Evolutionary conservation across 2,329 filamentous ascomycete genomes (phyloP), one percentile per base, ranked within the genome.

Genomic region (Myriosclerotinia curreyana): DNA sequence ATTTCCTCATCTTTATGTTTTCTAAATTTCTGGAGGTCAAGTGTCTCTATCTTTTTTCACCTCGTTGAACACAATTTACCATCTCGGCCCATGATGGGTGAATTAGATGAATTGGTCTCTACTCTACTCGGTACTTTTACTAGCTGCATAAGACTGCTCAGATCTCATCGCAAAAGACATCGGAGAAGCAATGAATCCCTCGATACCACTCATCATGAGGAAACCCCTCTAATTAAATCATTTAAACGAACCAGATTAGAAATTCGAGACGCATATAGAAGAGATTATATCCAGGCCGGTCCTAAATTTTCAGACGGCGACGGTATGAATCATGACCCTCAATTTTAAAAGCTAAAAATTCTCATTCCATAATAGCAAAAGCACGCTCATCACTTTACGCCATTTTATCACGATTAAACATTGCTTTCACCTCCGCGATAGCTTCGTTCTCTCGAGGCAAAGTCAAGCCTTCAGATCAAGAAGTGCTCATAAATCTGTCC

Each of bases 61-160:
- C 20, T 48, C 11, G 25, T 53, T 40, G 17, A 53, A 46, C 38
- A 58, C 28, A 48, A 7, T 15, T 40, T 17, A 34, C 44, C 44
- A 2, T n/a, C 36, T 59, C 44, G n/a, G 34, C 25, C 51, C 69
- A 73, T 44, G 38, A 76, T 76, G 76, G 77, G 73, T 34, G 72
- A 75, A 44, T 81, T 84, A 66, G 77, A 79, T 60, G 73, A 76
- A 59, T 75, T 76, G 22, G 77, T 83, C 52, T 72, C 74, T 5
- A 76, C 77, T 9, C 74, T 84, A 17, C 72, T 83, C 22, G 76
- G 79, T 55, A 79, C 79, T 15, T 84, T 83, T 64, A 76, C 77
- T 0, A 65, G 65, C 8, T 70, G 71, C 5, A 69, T 73, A 62
- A 66, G 67, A 15, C 69, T 71, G 12, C 72, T 74, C 56, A 80